A percentile compares a stretch with the other conserved stretches of the same genome.
Evolutionary conservation across 2,329 filamentous ascomycete genomes (phyloP).

Genomic region (Diaporthe ilicicola): DNA sequence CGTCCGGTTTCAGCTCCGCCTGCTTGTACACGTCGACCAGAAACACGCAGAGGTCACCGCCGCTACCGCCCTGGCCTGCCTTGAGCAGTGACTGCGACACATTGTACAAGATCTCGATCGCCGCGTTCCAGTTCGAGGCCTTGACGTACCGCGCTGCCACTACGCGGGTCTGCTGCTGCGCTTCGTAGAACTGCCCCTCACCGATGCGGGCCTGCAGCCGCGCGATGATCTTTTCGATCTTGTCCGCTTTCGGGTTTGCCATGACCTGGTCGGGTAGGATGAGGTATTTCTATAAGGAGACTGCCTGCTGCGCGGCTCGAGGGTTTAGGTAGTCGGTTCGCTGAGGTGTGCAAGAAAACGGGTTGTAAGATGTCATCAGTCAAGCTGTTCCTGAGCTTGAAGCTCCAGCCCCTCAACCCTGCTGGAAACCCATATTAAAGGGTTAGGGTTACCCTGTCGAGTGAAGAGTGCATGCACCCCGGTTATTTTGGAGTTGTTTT

Average conservation of each 20-base stretch:
- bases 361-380: neutral
- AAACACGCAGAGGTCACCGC: conserved; percentile 87
- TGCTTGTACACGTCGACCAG: conserved; percentile 92
- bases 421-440: neutral
- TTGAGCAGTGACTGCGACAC: conserved; percentile 88
- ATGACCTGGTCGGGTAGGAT: neutral
- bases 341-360: neutral
- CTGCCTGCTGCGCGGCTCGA: neutral
- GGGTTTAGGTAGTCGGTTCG: neutral
- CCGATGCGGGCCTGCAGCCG: conserved; percentile 73
- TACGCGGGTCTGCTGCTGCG: conserved; percentile 96
- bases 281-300: neutral
- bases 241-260: conserved; percentile 47
- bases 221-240: conserved; percentile 66
- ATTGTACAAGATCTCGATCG: conserved; percentile 84
- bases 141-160: conserved; percentile 95
- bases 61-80: conserved; percentile 92
- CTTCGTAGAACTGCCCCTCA: conserved; percentile 94
- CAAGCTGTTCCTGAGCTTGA: conserved; percentile 6
- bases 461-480: neutral
- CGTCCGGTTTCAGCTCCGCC: conserved; percentile 79
- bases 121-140: conserved; percentile 81
- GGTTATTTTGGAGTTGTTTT: too few species aligned
- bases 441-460: neutral
- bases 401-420: conserved; percentile 7